phyloP scores from a whole-genome alignment of 73 alveolate genomes.

The Paramecium sexaurelia region DNA sequence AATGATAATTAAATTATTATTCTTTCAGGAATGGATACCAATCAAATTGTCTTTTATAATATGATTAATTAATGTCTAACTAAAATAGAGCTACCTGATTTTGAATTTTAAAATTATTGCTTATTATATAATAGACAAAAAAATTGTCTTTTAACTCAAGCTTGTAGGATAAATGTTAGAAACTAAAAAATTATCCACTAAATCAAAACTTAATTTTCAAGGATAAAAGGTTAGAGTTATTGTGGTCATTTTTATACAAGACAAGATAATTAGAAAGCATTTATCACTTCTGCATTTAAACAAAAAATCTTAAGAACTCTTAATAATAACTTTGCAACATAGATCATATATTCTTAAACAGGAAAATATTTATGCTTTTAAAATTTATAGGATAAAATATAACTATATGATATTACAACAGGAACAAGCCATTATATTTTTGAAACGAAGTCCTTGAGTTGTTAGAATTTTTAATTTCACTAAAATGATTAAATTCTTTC shows the following conservation, averaged over 20 bases:
- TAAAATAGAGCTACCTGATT: not conserved
- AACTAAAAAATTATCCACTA: not conserved
- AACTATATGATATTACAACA: not conserved
- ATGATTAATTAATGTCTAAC: not conserved
- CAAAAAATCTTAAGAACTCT: not conserved
- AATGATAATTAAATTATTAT: not conserved
- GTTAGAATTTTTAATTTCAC: not conserved
- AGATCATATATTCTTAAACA: not conserved
- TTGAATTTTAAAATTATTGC: not conserved
- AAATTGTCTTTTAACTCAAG: not conserved
- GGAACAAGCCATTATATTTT: not conserved
- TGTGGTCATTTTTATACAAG: not conserved
- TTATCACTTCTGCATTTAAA: not conserved
- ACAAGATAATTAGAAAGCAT: not conserved
- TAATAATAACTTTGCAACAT: no score
- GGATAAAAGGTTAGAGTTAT: not conserved
- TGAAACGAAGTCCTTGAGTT: not conserved
- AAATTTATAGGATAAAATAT: not conserved
- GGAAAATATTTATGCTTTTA: not conserved
- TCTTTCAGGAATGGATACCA: not conserved
- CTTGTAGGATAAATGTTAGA: not conserved
- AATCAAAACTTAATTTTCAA: not conserved
- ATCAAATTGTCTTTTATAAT: not conserved
- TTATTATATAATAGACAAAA: not conserved
- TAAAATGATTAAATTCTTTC: not conserved